These are phyloP conservation scores for Cudoniella acicularis DNA, from an alignment of 495 filamentous ascomycete genomes.

Conservation along the genomic window DNA sequence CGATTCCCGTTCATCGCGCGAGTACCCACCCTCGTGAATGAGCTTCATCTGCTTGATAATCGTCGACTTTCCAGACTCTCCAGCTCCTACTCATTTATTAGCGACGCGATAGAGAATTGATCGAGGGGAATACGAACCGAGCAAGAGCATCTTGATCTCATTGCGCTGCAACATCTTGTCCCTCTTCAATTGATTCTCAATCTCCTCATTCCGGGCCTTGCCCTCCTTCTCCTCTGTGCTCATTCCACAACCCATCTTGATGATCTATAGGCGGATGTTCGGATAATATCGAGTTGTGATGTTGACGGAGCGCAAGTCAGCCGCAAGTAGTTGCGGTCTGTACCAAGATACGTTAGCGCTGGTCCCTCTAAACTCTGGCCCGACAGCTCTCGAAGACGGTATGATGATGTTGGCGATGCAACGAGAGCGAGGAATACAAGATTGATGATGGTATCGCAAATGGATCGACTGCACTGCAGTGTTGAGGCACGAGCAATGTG, in stretches of 20 bases:
- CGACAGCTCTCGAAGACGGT: too few species aligned
- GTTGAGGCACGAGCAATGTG: background rate
- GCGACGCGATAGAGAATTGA: slow-evolving; percentile 9
- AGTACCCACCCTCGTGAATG: slow-evolving; percentile 78
- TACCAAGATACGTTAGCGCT: background rate
- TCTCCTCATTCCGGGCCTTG: slow-evolving; percentile 98
- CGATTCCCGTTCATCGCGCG: slow-evolving; percentile 72
- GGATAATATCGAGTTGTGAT: slow-evolving; percentile 1
- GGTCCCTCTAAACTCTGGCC: background rate
- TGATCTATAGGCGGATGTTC: slow-evolving; percentile 25
- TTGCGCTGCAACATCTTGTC: slow-evolving; percentile 95
- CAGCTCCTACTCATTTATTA: slow-evolving; percentile 66
- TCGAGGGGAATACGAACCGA: slow-evolving; percentile 60
- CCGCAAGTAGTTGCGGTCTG: background rate
- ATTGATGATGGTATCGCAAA: too few species aligned
- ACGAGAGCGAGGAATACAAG: background rate
- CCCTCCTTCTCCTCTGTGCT: slow-evolving; percentile 99
- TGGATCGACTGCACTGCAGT: background rate
- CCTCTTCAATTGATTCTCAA: slow-evolving; percentile 94
- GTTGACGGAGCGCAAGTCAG: background rate
- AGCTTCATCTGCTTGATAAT: slow-evolving; percentile 99
- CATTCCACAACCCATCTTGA: slow-evolving; percentile 98
- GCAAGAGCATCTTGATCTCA: slow-evolving; percentile 98
- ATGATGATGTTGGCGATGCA: too few species aligned
- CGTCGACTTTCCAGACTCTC: slow-evolving; percentile 99